Conservation (phyloP, 1,284 basidiomycete genomes). For the Cryptococcus sp. region DNA sequence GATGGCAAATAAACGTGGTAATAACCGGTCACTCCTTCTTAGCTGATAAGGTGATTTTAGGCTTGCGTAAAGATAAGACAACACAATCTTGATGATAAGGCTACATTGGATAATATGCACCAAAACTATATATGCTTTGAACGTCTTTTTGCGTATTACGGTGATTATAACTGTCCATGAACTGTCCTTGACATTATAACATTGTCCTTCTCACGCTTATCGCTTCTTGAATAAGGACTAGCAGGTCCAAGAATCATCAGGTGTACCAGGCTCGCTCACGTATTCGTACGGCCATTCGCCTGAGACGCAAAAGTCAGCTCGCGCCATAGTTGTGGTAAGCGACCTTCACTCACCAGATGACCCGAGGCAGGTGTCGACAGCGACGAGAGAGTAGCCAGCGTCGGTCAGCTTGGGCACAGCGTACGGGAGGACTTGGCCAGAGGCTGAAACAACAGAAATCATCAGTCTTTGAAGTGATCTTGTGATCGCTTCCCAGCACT, state of each 20-base stretch:
- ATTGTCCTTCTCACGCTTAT: neutral
- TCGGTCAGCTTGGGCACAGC: conserved; percentile 31
- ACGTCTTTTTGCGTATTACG: neutral
- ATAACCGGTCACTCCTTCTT: no score
- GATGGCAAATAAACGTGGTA: no score
- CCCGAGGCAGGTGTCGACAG: conserved; percentile 52
- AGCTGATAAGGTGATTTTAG: no score
- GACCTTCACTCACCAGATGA: conserved; percentile 29
- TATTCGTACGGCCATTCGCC: conserved; percentile 48
- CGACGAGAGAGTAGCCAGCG: conserved; percentile 48
- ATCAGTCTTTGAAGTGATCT: neutral
- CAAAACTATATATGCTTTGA: neutral
- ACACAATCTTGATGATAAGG: neutral
- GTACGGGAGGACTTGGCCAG: conserved; percentile 40
- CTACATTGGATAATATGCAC: neutral
- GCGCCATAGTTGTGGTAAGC: conserved; percentile 1
- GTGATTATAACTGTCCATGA: neutral
- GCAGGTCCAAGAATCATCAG: conserved; percentile 45
- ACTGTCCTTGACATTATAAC: neutral
- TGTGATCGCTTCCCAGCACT: conserved; percentile 4
- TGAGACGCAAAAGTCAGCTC: conserved; percentile 9
- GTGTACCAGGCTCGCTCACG: conserved; percentile 37
- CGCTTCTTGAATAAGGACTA: conserved; percentile 16
- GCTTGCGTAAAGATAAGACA: neutral
- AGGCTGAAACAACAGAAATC: conserved; percentile 19